Evolutionary conservation across 2,329 filamentous ascomycete genomes (phyloP), one percentile per base, ranked within the genome.

Genomic region (Fragosphaeria purpurea): DNA sequence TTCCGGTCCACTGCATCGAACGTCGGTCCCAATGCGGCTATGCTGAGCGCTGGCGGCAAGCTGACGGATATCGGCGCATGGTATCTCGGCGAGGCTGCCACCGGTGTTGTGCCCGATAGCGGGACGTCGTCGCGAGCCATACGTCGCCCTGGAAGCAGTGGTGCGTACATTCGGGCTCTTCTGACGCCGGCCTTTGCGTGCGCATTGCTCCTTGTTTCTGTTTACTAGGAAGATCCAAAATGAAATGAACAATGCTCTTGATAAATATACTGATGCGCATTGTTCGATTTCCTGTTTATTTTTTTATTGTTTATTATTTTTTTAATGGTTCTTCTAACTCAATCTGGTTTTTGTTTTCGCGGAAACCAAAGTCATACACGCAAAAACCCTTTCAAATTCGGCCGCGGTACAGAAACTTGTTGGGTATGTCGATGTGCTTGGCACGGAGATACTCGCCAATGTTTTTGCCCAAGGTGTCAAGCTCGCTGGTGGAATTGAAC

Each of bases 21-120:
- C 57, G 82, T 90, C 6, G 87, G 87, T 0, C 73, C 81, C 4
- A 87, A 89, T 54, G 80, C 75, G 1, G 77, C 81, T 1, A 84
- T 93, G 71, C 71, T 91, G 44, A 83, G 80, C 60, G 70, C 77
- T 41, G 71, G 78, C 12, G 87, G 87, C 41, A 61, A 79, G 53
- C 68, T 93, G 55, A 90, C 86, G 1, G 80, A 88, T 57, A 85
- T 91, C 56, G 87, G 87, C 0, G 75, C 77, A 3, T 85, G 83
- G 82, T 93, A 91, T 63, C 65, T 93, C n/a, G 80, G 87, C 1
- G 65, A 70, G 7, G 58, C 57, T 10, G 70, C 68, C 1, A 77
- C 72, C 2, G 74, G 73, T 1, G 63, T 75, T 3, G 58, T 63
- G 0, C 71, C 72, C 3, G 53, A 51, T 9, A 57, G 50, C 46